These are phyloP conservation scores for Talaromyces sp. DNA, from an alignment of 2,329 filamentous ascomycete genomes.

Conservation along the genomic window DNA sequence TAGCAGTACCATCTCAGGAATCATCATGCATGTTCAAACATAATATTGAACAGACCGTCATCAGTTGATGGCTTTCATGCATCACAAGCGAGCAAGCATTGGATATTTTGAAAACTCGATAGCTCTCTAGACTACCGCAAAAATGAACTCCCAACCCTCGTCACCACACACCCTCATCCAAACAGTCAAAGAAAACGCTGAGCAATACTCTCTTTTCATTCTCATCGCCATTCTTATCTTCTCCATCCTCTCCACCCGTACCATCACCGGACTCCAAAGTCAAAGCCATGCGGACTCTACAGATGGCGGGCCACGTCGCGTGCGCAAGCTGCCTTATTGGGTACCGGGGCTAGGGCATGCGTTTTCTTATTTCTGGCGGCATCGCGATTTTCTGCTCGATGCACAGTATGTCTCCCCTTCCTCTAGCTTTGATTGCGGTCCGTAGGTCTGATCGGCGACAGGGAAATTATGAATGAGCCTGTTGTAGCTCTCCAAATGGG, in stretches of 20 bases:
- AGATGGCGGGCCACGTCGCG: conserved; percentile 31
- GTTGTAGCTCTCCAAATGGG: conserved; percentile 50
- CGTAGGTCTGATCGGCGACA: conserved; percentile 21
- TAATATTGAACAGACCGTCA: neutral
- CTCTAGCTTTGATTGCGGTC: neutral
- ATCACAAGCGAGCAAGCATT: neutral
- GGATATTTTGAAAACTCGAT: neutral
- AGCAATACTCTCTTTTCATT: conserved; percentile 26
- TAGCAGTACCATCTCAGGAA: neutral
- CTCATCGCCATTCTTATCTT: conserved; percentile 29
- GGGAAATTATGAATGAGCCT: conserved; percentile 37
- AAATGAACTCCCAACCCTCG: conserved; percentile 5
- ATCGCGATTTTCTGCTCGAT: conserved; percentile 43
- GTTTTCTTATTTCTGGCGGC: conserved; percentile 45
- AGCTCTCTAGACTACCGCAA: neutral
- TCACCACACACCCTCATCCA: conserved; percentile 12
- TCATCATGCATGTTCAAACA: neutral
- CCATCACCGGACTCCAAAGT: conserved; percentile 36
- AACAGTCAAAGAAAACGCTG: conserved; percentile 22
- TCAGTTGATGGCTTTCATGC: neutral
- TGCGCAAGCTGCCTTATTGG: conserved; percentile 57
- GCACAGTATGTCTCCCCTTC: conserved; percentile 34
- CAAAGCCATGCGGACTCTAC: conserved; percentile 22
- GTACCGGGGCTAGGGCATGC: conserved; percentile 57
- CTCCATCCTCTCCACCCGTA: conserved; percentile 38